phyloP scores from a whole-genome alignment of 352 stramenopile genomes.

The Nothophytophthora sp. region DNA sequence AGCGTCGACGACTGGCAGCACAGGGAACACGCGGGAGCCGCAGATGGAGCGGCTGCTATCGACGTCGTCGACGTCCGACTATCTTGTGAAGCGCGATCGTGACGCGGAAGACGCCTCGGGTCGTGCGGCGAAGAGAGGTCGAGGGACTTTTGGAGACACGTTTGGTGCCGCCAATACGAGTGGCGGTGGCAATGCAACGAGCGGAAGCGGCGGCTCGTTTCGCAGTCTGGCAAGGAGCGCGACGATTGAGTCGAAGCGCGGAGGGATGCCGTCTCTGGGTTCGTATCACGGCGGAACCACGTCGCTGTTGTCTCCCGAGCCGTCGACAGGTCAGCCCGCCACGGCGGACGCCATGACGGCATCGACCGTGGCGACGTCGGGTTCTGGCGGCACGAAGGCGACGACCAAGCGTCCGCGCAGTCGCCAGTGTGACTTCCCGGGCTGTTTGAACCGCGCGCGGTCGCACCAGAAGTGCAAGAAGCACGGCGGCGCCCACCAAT shows the following conservation, averaged over 20 bases:
- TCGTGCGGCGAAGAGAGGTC: slow-evolving; percentile 11
- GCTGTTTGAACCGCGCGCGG: slow-evolving; percentile 75
- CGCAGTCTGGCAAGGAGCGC: slow-evolving; percentile 37
- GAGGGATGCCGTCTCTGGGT: slow-evolving; percentile 14
- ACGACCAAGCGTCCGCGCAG: slow-evolving; percentile 39
- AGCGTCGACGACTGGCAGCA: not conserved
- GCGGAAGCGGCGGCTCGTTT: slow-evolving; percentile 19
- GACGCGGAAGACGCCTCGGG: slow-evolving; percentile 4
- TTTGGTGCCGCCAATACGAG: slow-evolving; percentile 7
- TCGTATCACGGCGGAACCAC: slow-evolving; percentile 20
- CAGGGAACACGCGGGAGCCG: too few species aligned
- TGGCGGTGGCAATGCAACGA: slow-evolving; percentile 5
- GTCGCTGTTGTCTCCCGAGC: slow-evolving; percentile 1
- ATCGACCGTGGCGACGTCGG: slow-evolving; percentile 7
- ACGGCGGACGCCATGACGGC: slow-evolving; percentile 1
- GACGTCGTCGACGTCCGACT: slow-evolving; percentile 18
- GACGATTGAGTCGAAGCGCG: slow-evolving; percentile 44
- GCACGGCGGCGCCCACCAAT: slow-evolving; percentile 85
- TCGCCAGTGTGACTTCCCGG: slow-evolving; percentile 71
- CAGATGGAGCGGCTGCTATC: slow-evolving; percentile 52
- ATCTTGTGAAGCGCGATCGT: slow-evolving; percentile 38
- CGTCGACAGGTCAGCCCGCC: slow-evolving; percentile 2
- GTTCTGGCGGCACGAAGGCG: slow-evolving; percentile 11
- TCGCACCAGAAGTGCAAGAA: slow-evolving; percentile 91
- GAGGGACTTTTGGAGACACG: slow-evolving; percentile 14